A percentile compares a stretch with the other conserved stretches of the same genome.
Evolutionary conservation across 2,329 filamentous ascomycete genomes (phyloP).

Genomic region (Rhynchosporium graminicola): DNA sequence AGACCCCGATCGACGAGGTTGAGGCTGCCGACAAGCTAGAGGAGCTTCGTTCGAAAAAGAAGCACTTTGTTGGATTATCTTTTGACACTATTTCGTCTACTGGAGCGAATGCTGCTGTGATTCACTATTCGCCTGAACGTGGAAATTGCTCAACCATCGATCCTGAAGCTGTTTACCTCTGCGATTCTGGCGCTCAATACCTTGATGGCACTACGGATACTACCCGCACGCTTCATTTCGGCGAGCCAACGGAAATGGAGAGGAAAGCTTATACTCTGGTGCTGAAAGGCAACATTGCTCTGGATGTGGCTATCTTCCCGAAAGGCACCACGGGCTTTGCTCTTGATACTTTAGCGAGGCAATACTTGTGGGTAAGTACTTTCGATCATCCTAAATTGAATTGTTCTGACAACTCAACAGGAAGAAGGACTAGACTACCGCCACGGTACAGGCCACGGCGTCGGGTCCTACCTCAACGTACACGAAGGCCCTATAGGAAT

Average conservation of each 20-base stretch:
- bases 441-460: conserved; percentile 93
- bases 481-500: conserved; percentile 98
- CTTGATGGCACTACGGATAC: conserved; percentile 95
- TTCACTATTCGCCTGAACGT: conserved; percentile 89
- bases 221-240: conserved; percentile 91
- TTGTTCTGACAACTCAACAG: conserved; percentile 39
- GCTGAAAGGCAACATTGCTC: conserved; percentile 87
- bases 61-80: conserved; percentile 84
- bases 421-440: conserved; percentile 87
- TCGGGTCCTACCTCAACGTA: conserved; percentile 93
- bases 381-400: not conserved
- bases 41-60: conserved; percentile 63
- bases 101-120: conserved; percentile 80
- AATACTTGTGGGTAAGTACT: conserved; percentile 77
- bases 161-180: conserved; percentile 84
- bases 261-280: conserved; percentile 91
- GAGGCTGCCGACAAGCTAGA: conserved; percentile 91
- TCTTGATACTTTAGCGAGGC: conserved; percentile 82
- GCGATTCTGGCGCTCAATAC: conserved; percentile 97
- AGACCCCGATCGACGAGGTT: conserved; percentile 79
- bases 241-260: conserved; percentile 78
- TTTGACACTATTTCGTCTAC: conserved; percentile 97
- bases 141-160: conserved; percentile 83
- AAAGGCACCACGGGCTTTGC: conserved; percentile 95
- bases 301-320: conserved; percentile 85